Base-by-base conservation (phyloP, 768 basidiomycete genomes). In the Auricularia sp. region DNA sequence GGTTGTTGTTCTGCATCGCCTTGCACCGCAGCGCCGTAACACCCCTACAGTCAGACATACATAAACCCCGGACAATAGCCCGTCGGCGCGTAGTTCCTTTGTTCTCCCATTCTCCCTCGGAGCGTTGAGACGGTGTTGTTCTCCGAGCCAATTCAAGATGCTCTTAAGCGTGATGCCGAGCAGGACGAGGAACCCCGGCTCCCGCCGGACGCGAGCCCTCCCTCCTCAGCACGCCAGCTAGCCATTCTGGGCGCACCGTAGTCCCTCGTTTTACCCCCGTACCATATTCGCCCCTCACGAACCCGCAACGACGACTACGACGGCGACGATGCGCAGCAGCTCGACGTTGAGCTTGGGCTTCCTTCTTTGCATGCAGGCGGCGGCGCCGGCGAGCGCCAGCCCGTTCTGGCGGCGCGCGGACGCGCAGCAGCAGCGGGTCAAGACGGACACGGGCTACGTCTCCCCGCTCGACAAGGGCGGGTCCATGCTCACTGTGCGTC, bases 401-500 rank as follows among this genome's bases (percentile, higher is more conserved):
- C 18, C 47, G 2, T 51, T 51, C 8, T 21, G 47, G 21, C 47
- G 47, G 21, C 47, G 47, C 47, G 47, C 10, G 11, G 14, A 8
- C 11, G 47, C 14, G 1, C 11, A 16, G 18, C 47, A 8, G 29
- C 29, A 16, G 18, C 47, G 56, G 8, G 8, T 59, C 1, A 59
- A 59, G 56, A 59, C 56, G 29, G 56, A 59, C 24, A 11, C 4
- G 6, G 56, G 56, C 70, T 67, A 47, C 45, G 42, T 44, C 39
- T 63, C 66, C 13, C 89, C 90, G 1, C 64, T 71, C 7, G 69
- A 74, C 10, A 76, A 71, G 44, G 88, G 89, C 4, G 92, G 92
- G 0, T 80, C 78, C 65, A 83, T 88, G 83, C 75, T 92, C 3
- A 88, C 89, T 21, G 91, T 92, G 69, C 65, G 89, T 77, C 71